phyloP scores from a whole-genome alignment of 2,329 filamentous ascomycete genomes.

The Cryphonectria carpinicola region DNA sequence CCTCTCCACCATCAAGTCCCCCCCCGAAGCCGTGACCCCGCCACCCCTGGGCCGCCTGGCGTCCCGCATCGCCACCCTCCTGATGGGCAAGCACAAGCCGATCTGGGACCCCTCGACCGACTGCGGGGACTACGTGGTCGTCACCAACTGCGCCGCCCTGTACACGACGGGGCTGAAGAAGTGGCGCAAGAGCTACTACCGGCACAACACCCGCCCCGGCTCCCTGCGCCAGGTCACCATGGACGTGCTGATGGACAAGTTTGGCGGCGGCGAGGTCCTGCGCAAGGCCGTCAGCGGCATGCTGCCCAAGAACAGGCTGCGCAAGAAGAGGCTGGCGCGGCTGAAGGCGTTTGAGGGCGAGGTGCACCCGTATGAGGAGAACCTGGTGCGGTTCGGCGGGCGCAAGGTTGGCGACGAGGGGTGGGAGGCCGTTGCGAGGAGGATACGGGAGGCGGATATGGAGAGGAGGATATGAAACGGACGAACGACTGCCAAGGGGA shows the following conservation, averaged over 20 bases:
- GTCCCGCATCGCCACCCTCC: conserved; percentile 79
- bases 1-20: conserved; percentile 58
- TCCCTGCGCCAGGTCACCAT: conserved; percentile 87
- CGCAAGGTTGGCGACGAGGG: conserved; percentile 57
- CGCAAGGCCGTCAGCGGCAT: conserved; percentile 93
- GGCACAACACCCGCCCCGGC: conserved; percentile 89
- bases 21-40: conserved; percentile 57
- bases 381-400: conserved; percentile 75
- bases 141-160: conserved; percentile 84
- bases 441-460: conserved; percentile 53
- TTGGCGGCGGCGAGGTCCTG: conserved; percentile 89
- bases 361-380: conserved; percentile 88
- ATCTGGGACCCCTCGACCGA: conserved; percentile 97
- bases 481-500: too few relatives aligned
- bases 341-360: conserved; percentile 96
- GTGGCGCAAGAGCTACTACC: conserved; percentile 93
- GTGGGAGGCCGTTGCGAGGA: conserved; percentile 56
- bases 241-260: conserved; percentile 93
- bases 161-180: conserved; percentile 91
- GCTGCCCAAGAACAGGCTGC: conserved; percentile 93
- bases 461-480: conserved; percentile 51
- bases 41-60: conserved; percentile 90
- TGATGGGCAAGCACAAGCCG: conserved; percentile 99
- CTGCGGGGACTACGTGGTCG: conserved; percentile 98
- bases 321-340: conserved; percentile 83